These are phyloP conservation scores for Rhizopus delemar DNA, from an alignment of 371 early-diverging fungal genomes.

Conservation along the genomic window DNA sequence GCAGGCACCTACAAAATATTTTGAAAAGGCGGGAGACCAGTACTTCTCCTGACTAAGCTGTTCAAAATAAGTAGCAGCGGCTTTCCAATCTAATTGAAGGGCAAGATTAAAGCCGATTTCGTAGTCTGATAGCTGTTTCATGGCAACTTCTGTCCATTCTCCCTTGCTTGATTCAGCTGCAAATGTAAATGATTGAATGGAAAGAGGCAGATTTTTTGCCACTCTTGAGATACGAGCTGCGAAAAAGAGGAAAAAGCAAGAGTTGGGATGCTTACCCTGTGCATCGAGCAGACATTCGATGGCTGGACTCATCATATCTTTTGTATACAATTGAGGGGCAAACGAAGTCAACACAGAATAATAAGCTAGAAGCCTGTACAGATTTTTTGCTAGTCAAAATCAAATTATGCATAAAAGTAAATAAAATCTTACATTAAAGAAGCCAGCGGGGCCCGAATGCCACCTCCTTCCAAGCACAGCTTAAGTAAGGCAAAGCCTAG, in stretches of 20 bases:
- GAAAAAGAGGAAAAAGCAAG: conserved; percentile 63
- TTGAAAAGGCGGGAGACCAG: conserved; percentile 62
- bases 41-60: conserved; percentile 54
- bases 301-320: conserved; percentile 48
- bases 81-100: conserved; percentile 56
- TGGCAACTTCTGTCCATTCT: conserved; percentile 56
- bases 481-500: conserved; percentile 61
- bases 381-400: neutral
- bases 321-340: conserved; percentile 44
- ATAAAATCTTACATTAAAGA: conserved; percentile 50
- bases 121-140: conserved; percentile 59
- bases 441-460: conserved; percentile 61
- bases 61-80: conserved; percentile 49
- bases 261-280: conserved; percentile 54
- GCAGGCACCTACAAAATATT: conserved; percentile 63
- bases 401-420: neutral
- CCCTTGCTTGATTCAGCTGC: conserved; percentile 55
- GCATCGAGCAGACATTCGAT: conserved; percentile 61
- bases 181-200: conserved; percentile 55
- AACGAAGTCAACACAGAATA: conserved; percentile 56
- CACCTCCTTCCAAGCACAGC: conserved; percentile 53
- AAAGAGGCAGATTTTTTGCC: conserved; percentile 51
- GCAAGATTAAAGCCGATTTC: conserved; percentile 63
- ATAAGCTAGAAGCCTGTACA: conserved; percentile 41
- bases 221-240: conserved; percentile 57